Conservation (phyloP, 1,284 basidiomycete genomes). For the Leccinum glutinopallens region DNA sequence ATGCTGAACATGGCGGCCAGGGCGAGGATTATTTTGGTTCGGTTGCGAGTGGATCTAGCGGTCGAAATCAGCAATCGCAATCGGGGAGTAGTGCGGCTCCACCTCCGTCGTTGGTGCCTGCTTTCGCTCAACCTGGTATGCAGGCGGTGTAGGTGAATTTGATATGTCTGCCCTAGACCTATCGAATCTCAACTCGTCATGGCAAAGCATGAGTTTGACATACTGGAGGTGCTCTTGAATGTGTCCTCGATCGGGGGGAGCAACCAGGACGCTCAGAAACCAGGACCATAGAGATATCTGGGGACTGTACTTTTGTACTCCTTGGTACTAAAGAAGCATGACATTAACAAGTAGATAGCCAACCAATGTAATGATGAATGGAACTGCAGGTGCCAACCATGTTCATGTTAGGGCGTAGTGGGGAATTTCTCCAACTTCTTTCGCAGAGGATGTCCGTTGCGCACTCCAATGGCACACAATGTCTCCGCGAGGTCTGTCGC, state of each 20-base stretch:
- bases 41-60: constrained; percentile 18
- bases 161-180: constrained; percentile 48
- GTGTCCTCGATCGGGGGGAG: constrained; percentile 29
- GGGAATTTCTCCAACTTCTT: constrained; percentile 63
- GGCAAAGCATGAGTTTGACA: constrained; percentile 36
- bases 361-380: constrained; percentile 8
- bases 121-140: constrained; percentile 30
- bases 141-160: constrained; percentile 33
- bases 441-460: constrained; percentile 61
- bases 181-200: too few relatives aligned
- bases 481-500: constrained; percentile 52
- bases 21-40: constrained; percentile 28
- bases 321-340: constrained; percentile 6
- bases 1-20: constrained; percentile 22
- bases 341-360: constrained; percentile 9
- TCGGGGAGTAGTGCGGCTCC: constrained; percentile 32
- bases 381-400: not conserved
- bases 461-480: constrained; percentile 57
- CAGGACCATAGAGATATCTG: constrained; percentile 21
- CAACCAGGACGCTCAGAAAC: constrained; percentile 33
- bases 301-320: not conserved
- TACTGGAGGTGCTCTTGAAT: constrained; percentile 37
- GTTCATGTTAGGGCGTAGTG: too few relatives aligned
- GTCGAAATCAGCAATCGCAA: constrained; percentile 22
- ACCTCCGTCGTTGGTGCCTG: constrained; percentile 43